A percentile compares a stretch with the other conserved stretches of the same genome.
Conservation (phyloP, 2,329 filamentous ascomycete species). For the Alternaria viburni region DNA sequence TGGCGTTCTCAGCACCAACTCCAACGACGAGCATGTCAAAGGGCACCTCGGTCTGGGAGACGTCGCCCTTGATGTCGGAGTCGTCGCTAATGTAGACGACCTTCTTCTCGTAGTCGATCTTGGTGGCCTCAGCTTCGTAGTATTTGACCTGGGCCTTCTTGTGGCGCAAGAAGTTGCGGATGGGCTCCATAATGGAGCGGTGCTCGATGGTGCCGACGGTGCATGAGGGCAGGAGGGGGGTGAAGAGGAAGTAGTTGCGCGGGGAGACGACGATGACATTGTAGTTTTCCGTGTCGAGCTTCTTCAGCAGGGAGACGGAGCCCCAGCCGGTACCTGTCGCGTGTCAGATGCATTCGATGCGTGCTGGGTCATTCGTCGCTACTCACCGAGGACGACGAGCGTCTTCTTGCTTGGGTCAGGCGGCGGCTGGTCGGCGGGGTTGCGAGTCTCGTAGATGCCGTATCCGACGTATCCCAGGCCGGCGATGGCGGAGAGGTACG, state of each 20-base stretch:
- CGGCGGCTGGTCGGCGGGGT: constrained; percentile 78
- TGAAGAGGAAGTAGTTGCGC: constrained; percentile 99
- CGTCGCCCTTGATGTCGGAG: constrained; percentile 87
- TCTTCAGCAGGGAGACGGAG: constrained; percentile 95
- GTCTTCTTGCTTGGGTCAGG: constrained; percentile 95
- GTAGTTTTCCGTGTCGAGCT: constrained; percentile 98
- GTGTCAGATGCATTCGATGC: constrained; percentile 15
- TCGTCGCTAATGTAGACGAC: constrained; percentile 88
- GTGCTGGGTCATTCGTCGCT: not conserved
- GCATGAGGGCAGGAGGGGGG: constrained; percentile 93
- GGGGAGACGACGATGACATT: constrained; percentile 98
- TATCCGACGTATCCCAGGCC: constrained; percentile 76
- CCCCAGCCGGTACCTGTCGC: constrained; percentile 89
- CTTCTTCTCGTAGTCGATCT: constrained; percentile 91
- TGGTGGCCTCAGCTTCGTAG: constrained; percentile 97
- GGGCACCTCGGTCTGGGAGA: constrained; percentile 82
- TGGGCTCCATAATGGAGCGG: constrained; percentile 99
- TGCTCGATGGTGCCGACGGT: constrained; percentile 98
- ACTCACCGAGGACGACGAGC: constrained; percentile 86
- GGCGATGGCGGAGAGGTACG: constrained; percentile 75
- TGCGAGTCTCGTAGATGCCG: constrained; percentile 79
- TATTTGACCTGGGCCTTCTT: constrained; percentile 94
- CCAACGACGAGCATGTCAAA: constrained; percentile 99
- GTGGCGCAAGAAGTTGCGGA: constrained; percentile 92
- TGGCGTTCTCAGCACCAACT: constrained; percentile 97